Evolutionary conservation across 2,329 filamentous ascomycete species (phyloP).

Genomic region (Dothideomycetes sp.): DNA sequence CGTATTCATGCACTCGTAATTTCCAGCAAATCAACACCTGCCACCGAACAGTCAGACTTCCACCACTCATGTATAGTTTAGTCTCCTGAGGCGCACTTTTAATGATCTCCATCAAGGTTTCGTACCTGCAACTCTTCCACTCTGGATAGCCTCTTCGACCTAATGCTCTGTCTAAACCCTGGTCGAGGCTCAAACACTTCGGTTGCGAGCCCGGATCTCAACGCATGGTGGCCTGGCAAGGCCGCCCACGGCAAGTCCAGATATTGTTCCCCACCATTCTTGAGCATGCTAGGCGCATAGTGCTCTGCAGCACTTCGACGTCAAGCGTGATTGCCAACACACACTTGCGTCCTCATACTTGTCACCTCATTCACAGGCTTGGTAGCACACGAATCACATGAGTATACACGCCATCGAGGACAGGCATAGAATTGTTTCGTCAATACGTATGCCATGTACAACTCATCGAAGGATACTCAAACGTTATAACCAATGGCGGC

Average conservation of each 20-base stretch:
- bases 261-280: neutral
- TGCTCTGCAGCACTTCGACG: neutral
- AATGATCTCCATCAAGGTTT: neutral
- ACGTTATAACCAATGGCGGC: too few species aligned
- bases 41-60: neutral
- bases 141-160: too few species aligned
- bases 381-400: neutral
- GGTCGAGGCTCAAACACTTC: too few species aligned
- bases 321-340: conserved; percentile 3
- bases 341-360: conserved; percentile 1
- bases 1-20: neutral
- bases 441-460: too few species aligned
- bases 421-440: too few species aligned
- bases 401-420: neutral
- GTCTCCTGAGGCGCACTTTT: neutral
- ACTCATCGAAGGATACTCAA: too few species aligned
- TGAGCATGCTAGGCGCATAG: neutral
- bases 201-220: too few species aligned
- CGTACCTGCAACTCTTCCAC: neutral
- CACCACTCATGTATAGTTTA: neutral
- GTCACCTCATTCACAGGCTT: neutral
- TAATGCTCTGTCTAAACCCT: too few species aligned
- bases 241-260: too few species aligned
- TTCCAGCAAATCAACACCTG: neutral
- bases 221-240: too few species aligned